Percentiles rank a stretch among this genome's conserved stretches.
These are phyloP conservation scores for Ustilago curta DNA, from an alignment of 1,284 basidiomycete species.

Conservation along the genomic window DNA sequence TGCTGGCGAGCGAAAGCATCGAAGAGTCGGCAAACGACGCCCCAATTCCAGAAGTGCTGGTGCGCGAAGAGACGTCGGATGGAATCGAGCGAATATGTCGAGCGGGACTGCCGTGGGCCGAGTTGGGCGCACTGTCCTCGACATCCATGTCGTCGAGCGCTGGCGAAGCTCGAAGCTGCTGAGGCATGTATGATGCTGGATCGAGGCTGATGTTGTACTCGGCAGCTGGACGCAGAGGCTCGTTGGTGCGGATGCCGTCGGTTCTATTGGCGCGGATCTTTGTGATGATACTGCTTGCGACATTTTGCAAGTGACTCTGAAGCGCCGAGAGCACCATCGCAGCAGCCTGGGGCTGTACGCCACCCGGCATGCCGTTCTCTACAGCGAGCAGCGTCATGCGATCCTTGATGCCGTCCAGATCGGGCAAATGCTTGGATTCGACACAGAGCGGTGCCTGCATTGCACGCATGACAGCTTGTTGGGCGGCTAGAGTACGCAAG, in stretches of 20 bases:
- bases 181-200: conserved; percentile 19
- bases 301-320: conserved; percentile 66
- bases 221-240: conserved; percentile 37
- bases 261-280: conserved; percentile 62
- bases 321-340: conserved; percentile 67
- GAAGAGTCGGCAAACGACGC: conserved; percentile 54
- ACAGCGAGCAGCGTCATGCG: conserved; percentile 70
- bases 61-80: conserved; percentile 51
- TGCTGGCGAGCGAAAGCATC: conserved; percentile 58
- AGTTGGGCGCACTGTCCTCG: conserved; percentile 34
- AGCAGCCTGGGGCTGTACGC: conserved; percentile 68
- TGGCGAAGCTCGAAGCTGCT: conserved; percentile 19
- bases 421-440: conserved; percentile 70
- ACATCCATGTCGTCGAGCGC: conserved; percentile 38
- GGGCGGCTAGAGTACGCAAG: conserved; percentile 50
- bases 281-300: conserved; percentile 60
- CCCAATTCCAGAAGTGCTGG: conserved; percentile 43
- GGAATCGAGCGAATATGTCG: conserved; percentile 37
- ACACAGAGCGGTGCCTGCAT: conserved; percentile 65
- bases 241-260: conserved; percentile 53
- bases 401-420: conserved; percentile 69
- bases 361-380: conserved; percentile 68
- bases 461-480: conserved; percentile 61
- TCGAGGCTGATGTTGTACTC: conserved; percentile 32
- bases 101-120: conserved; percentile 32